A percentile compares a stretch with the other conserved stretches of the same genome.
Conservation (phyloP, 768 basidiomycete species). For the Chalciporus piperatus region DNA sequence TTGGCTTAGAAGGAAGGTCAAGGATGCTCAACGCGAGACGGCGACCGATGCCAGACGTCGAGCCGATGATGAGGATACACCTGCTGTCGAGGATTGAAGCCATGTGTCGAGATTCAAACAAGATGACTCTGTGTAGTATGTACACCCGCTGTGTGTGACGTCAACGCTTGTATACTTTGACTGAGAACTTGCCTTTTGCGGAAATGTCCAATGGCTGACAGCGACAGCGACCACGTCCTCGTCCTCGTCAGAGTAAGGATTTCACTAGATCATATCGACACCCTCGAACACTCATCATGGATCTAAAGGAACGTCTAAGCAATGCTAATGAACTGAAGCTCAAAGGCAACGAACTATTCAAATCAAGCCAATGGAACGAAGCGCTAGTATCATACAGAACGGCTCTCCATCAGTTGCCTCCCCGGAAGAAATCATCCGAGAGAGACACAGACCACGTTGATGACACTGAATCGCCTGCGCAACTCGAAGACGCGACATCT, state of each 20-base stretch:
- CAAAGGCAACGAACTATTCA: constrained; percentile 76
- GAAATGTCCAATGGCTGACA: constrained; percentile 1
- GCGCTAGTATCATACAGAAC: constrained; percentile 69
- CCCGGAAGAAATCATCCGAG: constrained; percentile 29
- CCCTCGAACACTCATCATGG: constrained; percentile 3
- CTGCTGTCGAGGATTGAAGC: too few relatives aligned
- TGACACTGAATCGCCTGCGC: constrained; percentile 13
- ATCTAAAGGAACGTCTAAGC: constrained; percentile 41
- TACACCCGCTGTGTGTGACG: constrained; percentile 17
- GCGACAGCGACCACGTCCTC: background rate
- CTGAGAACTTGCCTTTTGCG: background rate
- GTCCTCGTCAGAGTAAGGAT: background rate
- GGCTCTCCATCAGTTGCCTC: constrained; percentile 67
- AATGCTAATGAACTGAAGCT: constrained; percentile 64
- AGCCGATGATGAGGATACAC: too few relatives aligned
- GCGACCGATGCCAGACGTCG: too few relatives aligned
- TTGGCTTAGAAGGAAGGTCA: too few relatives aligned
- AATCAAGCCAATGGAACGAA: constrained; percentile 59
- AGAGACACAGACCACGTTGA: constrained; percentile 16
- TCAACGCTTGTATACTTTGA: constrained; percentile 6
- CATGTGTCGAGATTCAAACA: too few relatives aligned
- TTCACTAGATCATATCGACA: background rate
- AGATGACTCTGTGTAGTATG: too few relatives aligned
- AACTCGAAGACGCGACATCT: background rate
- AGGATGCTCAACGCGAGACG: too few relatives aligned